Evolutionary conservation across 73 alveolate genomes (phyloP).

Genomic region (Tetrahymena elliotti): DNA sequence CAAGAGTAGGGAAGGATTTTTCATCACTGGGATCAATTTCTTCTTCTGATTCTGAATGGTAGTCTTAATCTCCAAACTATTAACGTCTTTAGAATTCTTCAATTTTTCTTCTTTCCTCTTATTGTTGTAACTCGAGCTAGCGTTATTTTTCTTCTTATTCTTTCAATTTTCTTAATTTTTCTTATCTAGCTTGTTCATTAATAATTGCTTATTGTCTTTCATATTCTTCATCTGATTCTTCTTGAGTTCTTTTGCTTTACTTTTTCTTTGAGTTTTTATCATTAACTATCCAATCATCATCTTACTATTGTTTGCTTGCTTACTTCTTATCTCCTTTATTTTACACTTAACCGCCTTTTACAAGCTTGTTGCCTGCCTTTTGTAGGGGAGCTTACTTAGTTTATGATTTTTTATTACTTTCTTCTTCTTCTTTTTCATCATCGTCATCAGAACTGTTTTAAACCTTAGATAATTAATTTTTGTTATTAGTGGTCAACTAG

Average conservation of each 20-base stretch:
- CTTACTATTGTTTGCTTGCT: not conserved
- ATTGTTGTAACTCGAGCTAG: not conserved
- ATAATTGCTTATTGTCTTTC: not conserved
- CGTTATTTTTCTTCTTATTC: not conserved
- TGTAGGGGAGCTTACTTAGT: not conserved
- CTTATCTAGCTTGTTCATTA: not conserved
- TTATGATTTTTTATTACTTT: too few relatives aligned
- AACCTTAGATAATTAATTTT: not conserved
- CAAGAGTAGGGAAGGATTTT: not conserved
- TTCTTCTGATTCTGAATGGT: not conserved
- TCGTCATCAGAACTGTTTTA: not conserved
- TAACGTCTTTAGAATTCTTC: not conserved
- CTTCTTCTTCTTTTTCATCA: not conserved
- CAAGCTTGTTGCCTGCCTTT: not conserved
- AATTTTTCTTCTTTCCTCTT: not conserved
- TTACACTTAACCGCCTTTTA: not conserved
- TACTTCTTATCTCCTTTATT: not conserved
- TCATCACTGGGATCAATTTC: not conserved
- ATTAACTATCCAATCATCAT: not conserved
- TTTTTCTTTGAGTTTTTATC: not conserved
- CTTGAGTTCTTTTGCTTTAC: not conserved
- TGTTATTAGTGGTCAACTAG: not conserved
- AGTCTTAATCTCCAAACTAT: not conserved
- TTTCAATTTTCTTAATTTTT: not conserved
- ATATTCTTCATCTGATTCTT: not conserved